These are phyloP conservation scores for Aspergillus oerlinghausenensis DNA, from an alignment of 2,329 filamentous ascomycete species.

Conservation along the genomic window DNA sequence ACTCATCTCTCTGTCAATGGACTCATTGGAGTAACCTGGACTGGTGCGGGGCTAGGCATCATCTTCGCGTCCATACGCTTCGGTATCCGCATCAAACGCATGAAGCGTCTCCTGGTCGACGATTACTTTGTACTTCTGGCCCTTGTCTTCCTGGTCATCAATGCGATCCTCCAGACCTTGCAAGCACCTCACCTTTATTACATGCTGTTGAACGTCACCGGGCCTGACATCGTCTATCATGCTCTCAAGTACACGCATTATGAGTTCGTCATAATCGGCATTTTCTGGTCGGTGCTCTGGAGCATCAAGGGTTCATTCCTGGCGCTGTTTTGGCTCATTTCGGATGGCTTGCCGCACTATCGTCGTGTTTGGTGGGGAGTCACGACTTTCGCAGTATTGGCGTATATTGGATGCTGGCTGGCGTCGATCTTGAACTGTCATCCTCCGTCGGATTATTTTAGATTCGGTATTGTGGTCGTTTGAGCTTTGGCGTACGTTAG, in stretches of 20 bases:
- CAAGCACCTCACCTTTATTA: constrained; percentile 19
- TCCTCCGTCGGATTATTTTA: constrained; percentile 15
- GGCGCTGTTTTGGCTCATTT: constrained; percentile 17
- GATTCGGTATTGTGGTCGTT: constrained; percentile 7
- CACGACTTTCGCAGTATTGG: constrained; percentile 3
- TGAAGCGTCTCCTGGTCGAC: constrained; percentile 14
- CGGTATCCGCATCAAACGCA: constrained; percentile 10
- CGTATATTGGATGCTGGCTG: constrained; percentile 18
- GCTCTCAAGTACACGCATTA: constrained; percentile 10
- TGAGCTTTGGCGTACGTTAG: neutral
- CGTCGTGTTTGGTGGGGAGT: constrained; percentile 12
- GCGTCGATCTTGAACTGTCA: constrained; percentile 15
- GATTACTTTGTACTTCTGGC: constrained; percentile 17
- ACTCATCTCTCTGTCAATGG: constrained; percentile 10
- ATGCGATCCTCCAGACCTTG: constrained; percentile 17
- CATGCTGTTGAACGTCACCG: constrained; percentile 6
- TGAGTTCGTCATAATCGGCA: constrained; percentile 16
- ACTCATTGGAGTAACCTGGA: constrained; percentile 16
- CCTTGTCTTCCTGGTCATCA: constrained; percentile 11
- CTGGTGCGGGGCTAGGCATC: constrained; percentile 13
- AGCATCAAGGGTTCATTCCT: constrained; percentile 18
- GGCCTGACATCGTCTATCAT: constrained; percentile 11
- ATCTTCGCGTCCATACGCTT: constrained; percentile 12
- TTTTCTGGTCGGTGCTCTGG: constrained; percentile 21
- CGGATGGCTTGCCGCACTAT: constrained; percentile 12